A percentile compares a stretch with the other conserved stretches of the same genome.
phyloP scores from a whole-genome alignment of 1,139 yeast species.

The Scheffersomyces insectosa region DNA sequence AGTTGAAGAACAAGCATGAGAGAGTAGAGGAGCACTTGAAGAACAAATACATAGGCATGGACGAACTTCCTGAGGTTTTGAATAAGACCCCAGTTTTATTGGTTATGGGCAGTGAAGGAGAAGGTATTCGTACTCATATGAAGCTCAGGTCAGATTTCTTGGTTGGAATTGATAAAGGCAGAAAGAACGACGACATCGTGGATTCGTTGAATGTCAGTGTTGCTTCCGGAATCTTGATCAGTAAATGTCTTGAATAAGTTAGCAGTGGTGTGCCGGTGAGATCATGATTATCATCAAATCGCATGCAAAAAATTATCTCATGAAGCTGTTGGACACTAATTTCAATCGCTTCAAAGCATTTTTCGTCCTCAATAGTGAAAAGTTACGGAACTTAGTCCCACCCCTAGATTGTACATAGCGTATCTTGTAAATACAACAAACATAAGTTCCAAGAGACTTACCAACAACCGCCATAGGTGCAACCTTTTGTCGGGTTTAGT shows the following conservation, averaged over 20 bases:
- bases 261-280: no score
- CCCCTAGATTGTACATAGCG: no score
- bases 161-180: constrained; percentile 49
- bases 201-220: constrained; percentile 91
- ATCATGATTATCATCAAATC: no score
- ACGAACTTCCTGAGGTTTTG: constrained; percentile 45
- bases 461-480: no score
- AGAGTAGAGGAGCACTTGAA: constrained; percentile 20
- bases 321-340: no score
- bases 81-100: constrained; percentile 60
- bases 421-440: no score
- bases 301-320: no score
- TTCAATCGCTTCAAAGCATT: no score
- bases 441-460: no score
- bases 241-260: constrained; percentile 32
- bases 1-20: constrained; percentile 22
- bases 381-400: no score
- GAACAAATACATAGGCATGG: constrained; percentile 37
- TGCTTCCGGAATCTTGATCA: constrained; percentile 71
- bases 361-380: no score
- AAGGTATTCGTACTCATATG: constrained; percentile 72
- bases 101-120: constrained; percentile 84
- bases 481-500: no score
- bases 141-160: constrained; percentile 63
- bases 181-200: constrained; percentile 45